Evolutionary conservation across 306 rosid species (phyloP), one percentile per base, ranked within the genome.

Genomic region (Arachis stenosperma): DNA sequence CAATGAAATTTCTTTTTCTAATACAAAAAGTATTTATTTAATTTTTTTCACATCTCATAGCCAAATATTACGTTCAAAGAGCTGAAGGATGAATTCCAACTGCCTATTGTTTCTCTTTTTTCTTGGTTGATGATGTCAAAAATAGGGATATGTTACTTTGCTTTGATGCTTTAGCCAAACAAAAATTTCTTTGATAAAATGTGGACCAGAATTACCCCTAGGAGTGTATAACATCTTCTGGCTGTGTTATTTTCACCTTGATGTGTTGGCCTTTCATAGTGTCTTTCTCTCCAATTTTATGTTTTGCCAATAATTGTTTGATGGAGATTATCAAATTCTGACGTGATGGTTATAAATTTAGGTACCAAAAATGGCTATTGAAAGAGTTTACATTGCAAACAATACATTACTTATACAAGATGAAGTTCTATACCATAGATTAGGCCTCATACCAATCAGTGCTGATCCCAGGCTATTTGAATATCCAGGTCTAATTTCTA

Each of bases 311-410:
- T 40, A 22, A n/a, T 27, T n/a, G 62, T 67, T 37, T 7, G 13
- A 53, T 69, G 37, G 54, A 71, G 81, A 56, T 73, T 41, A 52
- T 73, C 36, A 62, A 47, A 48, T 73, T 67, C n/a, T 69, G 46
- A 60, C 60, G 10, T 65, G 68, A 17, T 41, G 40, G 29, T 61
- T 55, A 29, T 78, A 27, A 48, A n/a, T 17, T 66, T 59, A 94
- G 99, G 90, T 94, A 77, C 98, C 99, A 53, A 94, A 96, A 9
- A 94, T 94, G 99, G 99, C 99, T 70, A 87, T 94, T 80, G 99
- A 94, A 86, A 88, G 87, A 79, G 92, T 94, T 80, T 81, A 89
- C 71, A 81, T 94, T 46, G 96, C 93, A 27, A 90, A 91, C 76
- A 94, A 91, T 78, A 89, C 99, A 9, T 90, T 97, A 60, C 57